A percentile compares a stretch with the other conserved stretches of the same genome.
These are phyloP conservation scores for Ceratobasidium sp. DNA, from an alignment of 1,284 basidiomycete genomes.

Conservation along the genomic window DNA sequence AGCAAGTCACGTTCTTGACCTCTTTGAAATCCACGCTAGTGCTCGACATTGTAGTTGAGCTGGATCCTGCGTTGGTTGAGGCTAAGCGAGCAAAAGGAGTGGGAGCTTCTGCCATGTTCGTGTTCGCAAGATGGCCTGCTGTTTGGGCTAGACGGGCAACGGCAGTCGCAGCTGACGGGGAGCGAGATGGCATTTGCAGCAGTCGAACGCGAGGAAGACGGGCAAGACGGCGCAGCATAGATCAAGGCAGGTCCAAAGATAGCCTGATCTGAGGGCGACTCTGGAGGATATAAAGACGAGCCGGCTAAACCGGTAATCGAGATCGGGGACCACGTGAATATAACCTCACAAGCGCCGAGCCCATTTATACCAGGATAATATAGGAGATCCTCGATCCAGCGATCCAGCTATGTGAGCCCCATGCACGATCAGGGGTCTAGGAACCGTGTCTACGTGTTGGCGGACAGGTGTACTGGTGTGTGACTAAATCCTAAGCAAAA, in stretches of 20 bases:
- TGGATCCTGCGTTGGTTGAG: not conserved
- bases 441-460: too few species aligned
- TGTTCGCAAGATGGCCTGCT: constrained; percentile 17
- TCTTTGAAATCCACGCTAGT: not conserved
- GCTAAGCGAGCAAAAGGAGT: not conserved
- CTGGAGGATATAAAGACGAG: not conserved
- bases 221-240: constrained; percentile 28
- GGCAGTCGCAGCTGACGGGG: constrained; percentile 8
- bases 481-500: not conserved
- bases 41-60: not conserved
- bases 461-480: not conserved
- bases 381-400: too few species aligned
- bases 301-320: constrained; percentile 20
- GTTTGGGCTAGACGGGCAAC: constrained; percentile 34
- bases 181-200: constrained; percentile 28
- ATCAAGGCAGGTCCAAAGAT: not conserved
- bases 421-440: not conserved
- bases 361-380: too few species aligned
- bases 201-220: constrained; percentile 21
- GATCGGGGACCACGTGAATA: constrained; percentile 26
- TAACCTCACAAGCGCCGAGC: not conserved
- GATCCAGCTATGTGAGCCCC: too few species aligned
- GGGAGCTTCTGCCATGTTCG: not conserved
- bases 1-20: constrained; percentile 51
- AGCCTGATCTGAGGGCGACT: not conserved